These are phyloP conservation scores for Platanthera zijinensis DNA, from an alignment of 106 monocot genomes.

Conservation along the genomic window DNA sequence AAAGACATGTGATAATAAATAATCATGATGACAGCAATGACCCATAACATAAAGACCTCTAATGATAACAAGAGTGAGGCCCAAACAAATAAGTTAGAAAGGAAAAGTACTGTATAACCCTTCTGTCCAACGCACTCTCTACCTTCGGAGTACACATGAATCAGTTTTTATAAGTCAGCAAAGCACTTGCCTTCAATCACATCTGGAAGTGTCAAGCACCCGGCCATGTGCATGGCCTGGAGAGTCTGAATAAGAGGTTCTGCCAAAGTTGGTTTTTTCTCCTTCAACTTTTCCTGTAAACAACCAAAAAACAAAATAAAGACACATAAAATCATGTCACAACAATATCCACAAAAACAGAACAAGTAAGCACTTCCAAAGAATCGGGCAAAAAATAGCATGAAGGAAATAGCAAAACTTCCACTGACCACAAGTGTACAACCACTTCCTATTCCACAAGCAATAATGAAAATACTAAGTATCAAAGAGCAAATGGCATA, in stretches of 20 bases:
- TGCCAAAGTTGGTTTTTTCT: conserved; percentile 61
- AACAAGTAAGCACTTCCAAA: not conserved
- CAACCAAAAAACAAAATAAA: conserved; percentile 4
- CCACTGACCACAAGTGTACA: not conserved
- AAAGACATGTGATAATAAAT: too few relatives aligned
- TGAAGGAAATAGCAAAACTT: not conserved
- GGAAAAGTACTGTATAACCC: not conserved
- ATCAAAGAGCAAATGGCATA: not conserved
- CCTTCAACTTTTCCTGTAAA: conserved; percentile 93
- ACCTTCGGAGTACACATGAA: not conserved
- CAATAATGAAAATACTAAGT: not conserved
- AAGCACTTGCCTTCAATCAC: conserved; percentile 65
- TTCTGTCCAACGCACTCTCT: not conserved
- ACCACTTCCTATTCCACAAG: not conserved
- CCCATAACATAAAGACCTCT: too few relatives aligned
- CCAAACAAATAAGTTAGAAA: not conserved
- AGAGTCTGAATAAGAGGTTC: conserved; percentile 87
- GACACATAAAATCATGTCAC: not conserved
- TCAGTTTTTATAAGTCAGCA: conserved; percentile 1
- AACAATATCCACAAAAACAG: not conserved
- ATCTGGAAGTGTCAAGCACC: conserved; percentile 80
- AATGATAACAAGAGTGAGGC: too few relatives aligned
- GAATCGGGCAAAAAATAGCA: not conserved
- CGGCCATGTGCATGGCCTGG: conserved; percentile 80
- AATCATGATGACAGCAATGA: too few relatives aligned